Conservation (phyloP, 352 stramenopile species). For the Pythium dissotocum region DNA sequence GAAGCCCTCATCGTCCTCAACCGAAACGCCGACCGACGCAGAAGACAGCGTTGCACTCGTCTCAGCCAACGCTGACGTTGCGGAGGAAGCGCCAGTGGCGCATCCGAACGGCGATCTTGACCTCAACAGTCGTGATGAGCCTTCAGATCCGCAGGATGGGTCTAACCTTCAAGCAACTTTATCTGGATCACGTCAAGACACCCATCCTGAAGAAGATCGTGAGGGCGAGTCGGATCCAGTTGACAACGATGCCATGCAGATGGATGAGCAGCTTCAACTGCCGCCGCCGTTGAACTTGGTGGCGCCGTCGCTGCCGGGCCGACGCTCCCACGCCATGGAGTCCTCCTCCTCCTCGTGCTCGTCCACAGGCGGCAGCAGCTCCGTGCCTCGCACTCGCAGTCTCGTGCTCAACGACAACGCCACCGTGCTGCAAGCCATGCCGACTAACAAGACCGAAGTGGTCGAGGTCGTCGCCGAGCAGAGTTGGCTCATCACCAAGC, state of each 20-base stretch:
- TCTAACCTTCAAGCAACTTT: conserved; percentile 20
- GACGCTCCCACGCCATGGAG: conserved; percentile 16
- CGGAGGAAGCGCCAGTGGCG: background rate
- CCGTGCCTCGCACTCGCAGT: conserved; percentile 47
- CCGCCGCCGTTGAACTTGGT: background rate
- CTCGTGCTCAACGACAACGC: conserved; percentile 47
- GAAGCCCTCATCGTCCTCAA: background rate
- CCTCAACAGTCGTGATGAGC: background rate
- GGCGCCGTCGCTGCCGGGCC: conserved; percentile 8
- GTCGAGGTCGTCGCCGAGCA: conserved; percentile 68
- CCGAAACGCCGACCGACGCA: background rate
- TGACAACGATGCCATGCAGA: background rate
- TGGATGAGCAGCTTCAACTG: conserved; percentile 5
- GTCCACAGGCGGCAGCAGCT: background rate
- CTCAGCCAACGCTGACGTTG: background rate
- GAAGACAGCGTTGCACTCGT: background rate
- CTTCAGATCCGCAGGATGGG: background rate
- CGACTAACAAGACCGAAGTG: conserved; percentile 42
- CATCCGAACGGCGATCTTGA: background rate
- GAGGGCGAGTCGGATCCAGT: background rate
- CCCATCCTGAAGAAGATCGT: background rate
- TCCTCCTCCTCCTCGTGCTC: conserved; percentile 21
- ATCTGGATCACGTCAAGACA: background rate
- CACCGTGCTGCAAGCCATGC: conserved; percentile 48
- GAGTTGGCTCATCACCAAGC: conserved; percentile 74